These are phyloP conservation scores for Eutypa lata DNA, from an alignment of 2,329 filamentous ascomycete genomes.

Conservation along the genomic window DNA sequence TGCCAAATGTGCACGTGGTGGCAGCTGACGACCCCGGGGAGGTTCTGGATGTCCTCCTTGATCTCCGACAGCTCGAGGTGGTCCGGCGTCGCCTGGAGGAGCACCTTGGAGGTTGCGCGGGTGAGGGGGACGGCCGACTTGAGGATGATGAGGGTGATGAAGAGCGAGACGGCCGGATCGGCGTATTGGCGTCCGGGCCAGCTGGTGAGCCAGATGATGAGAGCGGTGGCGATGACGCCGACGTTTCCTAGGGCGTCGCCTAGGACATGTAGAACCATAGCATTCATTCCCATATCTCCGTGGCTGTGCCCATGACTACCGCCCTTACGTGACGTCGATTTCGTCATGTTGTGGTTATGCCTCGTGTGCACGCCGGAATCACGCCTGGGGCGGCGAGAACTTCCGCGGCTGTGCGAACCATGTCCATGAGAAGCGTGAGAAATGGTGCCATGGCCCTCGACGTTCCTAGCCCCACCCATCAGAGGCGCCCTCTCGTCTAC, in stretches of 20 bases:
- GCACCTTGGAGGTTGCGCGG: conserved; percentile 76
- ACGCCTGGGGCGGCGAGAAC: conserved; percentile 31
- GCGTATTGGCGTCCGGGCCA: conserved; percentile 82
- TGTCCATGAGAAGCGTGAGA: conserved; percentile 24
- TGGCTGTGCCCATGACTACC: conserved; percentile 70
- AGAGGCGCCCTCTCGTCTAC: conserved; percentile 38
- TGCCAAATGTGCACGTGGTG: conserved; percentile 99
- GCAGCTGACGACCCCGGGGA: conserved; percentile 83
- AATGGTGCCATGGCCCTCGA: conserved; percentile 23
- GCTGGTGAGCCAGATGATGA: conserved; percentile 87
- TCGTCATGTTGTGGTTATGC: conserved; percentile 80
- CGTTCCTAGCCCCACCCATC: conserved; percentile 19
- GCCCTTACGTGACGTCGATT: conserved; percentile 35
- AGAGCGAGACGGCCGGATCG: conserved; percentile 86
- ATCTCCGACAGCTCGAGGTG: conserved; percentile 87
- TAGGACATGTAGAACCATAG: conserved; percentile 72
- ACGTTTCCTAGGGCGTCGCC: conserved; percentile 85
- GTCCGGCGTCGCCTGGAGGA: conserved; percentile 89
- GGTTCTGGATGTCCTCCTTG: conserved; percentile 80
- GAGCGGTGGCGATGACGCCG: conserved; percentile 77
- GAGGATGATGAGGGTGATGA: conserved; percentile 82
- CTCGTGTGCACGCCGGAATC: conserved; percentile 60
- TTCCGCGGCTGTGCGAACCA: conserved; percentile 23
- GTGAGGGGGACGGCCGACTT: conserved; percentile 76
- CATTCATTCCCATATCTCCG: conserved; percentile 92